phyloP scores from a whole-genome alignment of 805 yeast genomes.

The Saccharomyces eubayanus region DNA sequence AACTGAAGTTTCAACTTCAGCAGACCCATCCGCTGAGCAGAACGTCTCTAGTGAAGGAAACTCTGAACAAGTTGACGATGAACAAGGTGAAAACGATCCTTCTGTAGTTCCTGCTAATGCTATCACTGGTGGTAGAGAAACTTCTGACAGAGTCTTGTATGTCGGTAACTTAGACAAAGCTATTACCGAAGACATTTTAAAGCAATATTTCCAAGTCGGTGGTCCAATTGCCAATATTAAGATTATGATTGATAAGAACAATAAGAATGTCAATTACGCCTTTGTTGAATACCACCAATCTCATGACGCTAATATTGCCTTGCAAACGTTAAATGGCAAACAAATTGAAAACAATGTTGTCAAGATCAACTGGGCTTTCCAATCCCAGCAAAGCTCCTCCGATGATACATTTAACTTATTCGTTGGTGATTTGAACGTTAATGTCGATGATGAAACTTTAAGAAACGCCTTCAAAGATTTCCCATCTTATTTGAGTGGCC shows the following conservation, averaged over 20 bases:
- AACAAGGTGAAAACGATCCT: conserved; percentile 8
- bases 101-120: conserved; percentile 56
- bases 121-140: conserved; percentile 71
- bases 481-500: conserved; percentile 65
- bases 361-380: conserved; percentile 75
- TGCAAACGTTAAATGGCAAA: conserved; percentile 51
- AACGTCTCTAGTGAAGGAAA: not conserved
- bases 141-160: conserved; percentile 62
- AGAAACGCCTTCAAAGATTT: conserved; percentile 48
- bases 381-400: conserved; percentile 58
- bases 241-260: conserved; percentile 67
- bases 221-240: conserved; percentile 60
- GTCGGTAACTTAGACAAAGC: conserved; percentile 66
- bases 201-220: conserved; percentile 52
- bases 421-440: conserved; percentile 79
- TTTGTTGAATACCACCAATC: conserved; percentile 65
- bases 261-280: conserved; percentile 68
- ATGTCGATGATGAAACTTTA: conserved; percentile 71
- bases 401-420: conserved; percentile 64
- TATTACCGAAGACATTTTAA: conserved; percentile 54
- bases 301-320: conserved; percentile 53
- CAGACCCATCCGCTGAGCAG: not conserved
- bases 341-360: conserved; percentile 47
- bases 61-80: conserved; percentile 2
- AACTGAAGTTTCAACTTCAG: not conserved